Conservation (phyloP, 495 filamentous ascomycete genomes). For the Aspergillus affinis region DNA sequence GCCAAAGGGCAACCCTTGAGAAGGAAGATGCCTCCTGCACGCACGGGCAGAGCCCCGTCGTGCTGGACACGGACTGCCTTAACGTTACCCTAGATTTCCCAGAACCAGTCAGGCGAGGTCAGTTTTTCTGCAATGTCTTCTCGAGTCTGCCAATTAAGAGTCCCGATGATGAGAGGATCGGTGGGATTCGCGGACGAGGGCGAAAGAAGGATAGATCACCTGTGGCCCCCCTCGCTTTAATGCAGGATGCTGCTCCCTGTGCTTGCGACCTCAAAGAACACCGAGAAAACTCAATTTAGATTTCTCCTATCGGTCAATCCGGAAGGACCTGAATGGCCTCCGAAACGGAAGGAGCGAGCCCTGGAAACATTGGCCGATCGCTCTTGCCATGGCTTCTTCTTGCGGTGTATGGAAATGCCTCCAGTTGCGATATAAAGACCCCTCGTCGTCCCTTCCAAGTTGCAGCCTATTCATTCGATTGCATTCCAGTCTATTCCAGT, state of each 20-base stretch:
- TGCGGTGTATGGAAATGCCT: conserved; percentile 10
- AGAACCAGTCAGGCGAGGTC: neutral
- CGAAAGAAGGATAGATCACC: conserved; percentile 17
- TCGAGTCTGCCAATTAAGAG: neutral
- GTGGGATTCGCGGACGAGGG: neutral
- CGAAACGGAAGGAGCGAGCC: conserved; percentile 7
- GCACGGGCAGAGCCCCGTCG: neutral
- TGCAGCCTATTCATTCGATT: neutral
- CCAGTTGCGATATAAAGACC: conserved; percentile 7
- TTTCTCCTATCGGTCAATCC: conserved; percentile 19
- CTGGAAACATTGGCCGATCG: conserved; percentile 8
- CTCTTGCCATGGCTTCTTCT: conserved; percentile 4
- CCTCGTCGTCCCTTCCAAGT: neutral
- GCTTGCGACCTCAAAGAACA: conserved; percentile 6
- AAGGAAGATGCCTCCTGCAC: neutral
- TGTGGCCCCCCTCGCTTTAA: conserved; percentile 25
- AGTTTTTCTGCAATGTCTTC: neutral
- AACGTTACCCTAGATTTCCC: neutral
- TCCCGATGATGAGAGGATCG: neutral
- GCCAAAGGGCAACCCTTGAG: neutral
- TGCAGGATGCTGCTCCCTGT: conserved; percentile 11
- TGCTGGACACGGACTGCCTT: neutral
- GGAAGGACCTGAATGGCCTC: neutral
- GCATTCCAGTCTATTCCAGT: neutral
- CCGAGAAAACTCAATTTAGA: conserved; percentile 6